phyloP scores from a whole-genome alignment of 2,329 filamentous ascomycete species.

The Capronia americana region DNA sequence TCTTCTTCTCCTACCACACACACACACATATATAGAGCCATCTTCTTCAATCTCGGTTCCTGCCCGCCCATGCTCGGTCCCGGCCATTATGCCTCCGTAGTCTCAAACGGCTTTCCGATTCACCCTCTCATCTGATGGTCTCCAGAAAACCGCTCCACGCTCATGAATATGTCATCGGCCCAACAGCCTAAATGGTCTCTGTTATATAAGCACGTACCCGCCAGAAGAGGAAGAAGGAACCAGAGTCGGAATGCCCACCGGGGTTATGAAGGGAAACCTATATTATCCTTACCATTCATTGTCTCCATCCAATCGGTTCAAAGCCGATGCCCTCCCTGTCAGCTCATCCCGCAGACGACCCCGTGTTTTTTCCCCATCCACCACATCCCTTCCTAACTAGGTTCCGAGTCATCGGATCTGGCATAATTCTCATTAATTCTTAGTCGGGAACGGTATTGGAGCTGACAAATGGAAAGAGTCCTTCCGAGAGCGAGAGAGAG shows the following conservation, averaged over 20 bases:
- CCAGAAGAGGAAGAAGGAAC: neutral
- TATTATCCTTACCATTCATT: too few species aligned
- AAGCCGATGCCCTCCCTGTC: neutral
- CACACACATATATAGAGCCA: neutral
- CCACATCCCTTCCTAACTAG: neutral
- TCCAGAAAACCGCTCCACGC: too few species aligned
- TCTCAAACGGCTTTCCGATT: conserved; percentile 1
- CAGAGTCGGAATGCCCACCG: neutral
- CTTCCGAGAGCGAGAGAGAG: too few species aligned
- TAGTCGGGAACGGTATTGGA: neutral
- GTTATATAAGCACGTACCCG: neutral
- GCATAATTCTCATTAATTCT: too few species aligned
- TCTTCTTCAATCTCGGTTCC: neutral
- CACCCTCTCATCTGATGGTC: too few species aligned
- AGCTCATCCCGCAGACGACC: neutral
- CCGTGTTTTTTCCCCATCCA: neutral
- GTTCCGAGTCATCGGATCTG: conserved; percentile 10
- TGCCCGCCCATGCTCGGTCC: neutral
- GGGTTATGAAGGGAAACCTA: too few species aligned
- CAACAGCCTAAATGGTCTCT: neutral
- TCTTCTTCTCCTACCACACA: neutral
- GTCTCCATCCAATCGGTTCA: too few species aligned
- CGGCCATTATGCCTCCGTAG: conserved; percentile 7
- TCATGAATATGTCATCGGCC: neutral
- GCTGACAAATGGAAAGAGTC: conserved; percentile 8